Percentiles rank a stretch among this genome's conserved stretches.
Conservation (phyloP, 1,284 basidiomycete genomes). For the Sutorius eximius region DNA sequence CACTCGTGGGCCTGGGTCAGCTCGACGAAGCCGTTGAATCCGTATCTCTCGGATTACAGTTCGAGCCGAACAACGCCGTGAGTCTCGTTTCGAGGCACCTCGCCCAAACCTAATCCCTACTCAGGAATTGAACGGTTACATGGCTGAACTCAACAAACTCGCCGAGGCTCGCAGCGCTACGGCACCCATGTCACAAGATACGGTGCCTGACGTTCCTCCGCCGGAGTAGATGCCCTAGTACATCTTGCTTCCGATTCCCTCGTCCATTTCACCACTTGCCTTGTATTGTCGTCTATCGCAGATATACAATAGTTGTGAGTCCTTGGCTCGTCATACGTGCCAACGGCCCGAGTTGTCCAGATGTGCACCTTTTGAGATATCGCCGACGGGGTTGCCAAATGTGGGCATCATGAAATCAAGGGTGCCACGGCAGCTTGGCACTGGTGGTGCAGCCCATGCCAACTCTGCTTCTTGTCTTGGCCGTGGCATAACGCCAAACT, state of each 20-base stretch:
- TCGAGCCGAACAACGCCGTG: slow-evolving; percentile 84
- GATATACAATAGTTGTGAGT: slow-evolving; percentile 2
- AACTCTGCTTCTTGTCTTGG: not conserved
- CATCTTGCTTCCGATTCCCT: not conserved
- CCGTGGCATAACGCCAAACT: not conserved
- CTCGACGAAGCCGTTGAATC: slow-evolving; percentile 82
- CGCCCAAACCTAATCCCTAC: slow-evolving; percentile 6
- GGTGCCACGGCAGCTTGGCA: not conserved
- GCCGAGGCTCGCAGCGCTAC: slow-evolving; percentile 12
- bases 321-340: not conserved
- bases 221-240: slow-evolving; percentile 13
- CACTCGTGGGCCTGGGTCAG: slow-evolving; percentile 74
- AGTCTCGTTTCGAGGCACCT: not conserved
- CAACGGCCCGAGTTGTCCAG: not conserved
- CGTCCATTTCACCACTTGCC: slow-evolving; percentile 2
- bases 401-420: not conserved
- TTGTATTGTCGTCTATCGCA: slow-evolving; percentile 6
- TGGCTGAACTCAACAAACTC: slow-evolving; percentile 32
- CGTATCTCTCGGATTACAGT: slow-evolving; percentile 80
- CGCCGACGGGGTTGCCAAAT: not conserved
- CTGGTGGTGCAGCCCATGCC: not conserved
- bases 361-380: not conserved
- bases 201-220: not conserved
- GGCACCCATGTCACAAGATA: slow-evolving; percentile 2
- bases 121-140: slow-evolving; percentile 34